Evolutionary conservation across 148 eudicot species (phyloP), one percentile per base, ranked within the genome.

Genomic region (Chenopodium berlandieri): DNA sequence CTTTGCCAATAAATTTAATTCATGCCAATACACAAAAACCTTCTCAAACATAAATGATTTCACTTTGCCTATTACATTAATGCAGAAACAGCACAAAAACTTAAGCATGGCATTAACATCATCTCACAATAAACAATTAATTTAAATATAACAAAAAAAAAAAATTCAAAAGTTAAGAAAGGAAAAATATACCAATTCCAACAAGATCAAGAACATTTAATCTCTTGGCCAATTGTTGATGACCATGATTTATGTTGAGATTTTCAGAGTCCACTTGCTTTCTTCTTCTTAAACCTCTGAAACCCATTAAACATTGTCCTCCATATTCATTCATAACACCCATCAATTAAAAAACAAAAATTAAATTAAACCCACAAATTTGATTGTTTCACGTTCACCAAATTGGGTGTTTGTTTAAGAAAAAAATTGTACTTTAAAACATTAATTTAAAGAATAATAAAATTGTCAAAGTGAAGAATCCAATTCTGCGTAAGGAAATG

Each of bases 251-350:
- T 2, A 20, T 12, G 14, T 81, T 87, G 0, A 88, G 72, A 82
- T 88, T 88, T 71, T 88, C 88, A 17, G 95, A 90, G 84, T 93
- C 97, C 75, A 93, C 97, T 80, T 87, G 96, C 58, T 95, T 95
- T 79, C 97, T 93, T 83, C 97, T 92, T 32, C 86, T 85, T 82
- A 95, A 85, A 75, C 93, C 87, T 77, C 75, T 88, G 67, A 88
- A 88, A 83, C 88, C 79, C 83, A n/a, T 86, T 14, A 75, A 37
- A 67, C 79, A 85, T 67, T 65, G 68, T 37, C 80, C 84, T 3
- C 82, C 82, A 48, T 46, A 72, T 25, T 83, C 75, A 60, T 37
- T 65, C 77, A 64, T 17, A 54, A 73, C 14, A n/a, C 68, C 71
- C 74, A 83, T 69, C 71, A 56, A 56, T 10, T 9, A 48, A 48